Evolutionary conservation across 1,284 basidiomycete genomes (phyloP), one percentile per base, ranked within the genome.

Genomic region (Ustanciosporium gigantosporum): DNA sequence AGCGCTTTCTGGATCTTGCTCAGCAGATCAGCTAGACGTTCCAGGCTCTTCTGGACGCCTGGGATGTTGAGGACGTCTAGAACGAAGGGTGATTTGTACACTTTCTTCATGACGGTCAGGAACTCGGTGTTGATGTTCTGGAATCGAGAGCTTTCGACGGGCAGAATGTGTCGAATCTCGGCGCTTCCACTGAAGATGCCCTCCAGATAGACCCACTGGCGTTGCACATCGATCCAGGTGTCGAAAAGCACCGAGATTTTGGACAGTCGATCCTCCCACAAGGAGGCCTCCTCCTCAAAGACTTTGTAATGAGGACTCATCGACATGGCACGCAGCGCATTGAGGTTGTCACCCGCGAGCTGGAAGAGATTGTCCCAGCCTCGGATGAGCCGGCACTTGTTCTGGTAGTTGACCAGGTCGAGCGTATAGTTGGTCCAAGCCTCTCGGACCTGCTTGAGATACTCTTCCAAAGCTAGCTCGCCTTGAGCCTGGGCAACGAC

Each of bases 101-200:
- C 95, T 79, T 94, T 95, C 82, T 97, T 97, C 93, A 99, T 97
- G 62, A 97, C 90, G 0, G 91, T 87, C 46, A 98, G 82, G 81
- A 99, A 99, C 78, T 99, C 95, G 36, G 91, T 87, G 79, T 98
- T 97, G 84, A 99, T 98, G 80, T 93, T 97, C 78, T 91, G 89
- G 82, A 99, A 99, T 25, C 95, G 89, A 25, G 91, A 87, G 72
- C 87, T 93, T 80, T 99, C 96, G 53, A 96, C 89, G 0, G 96
- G 96, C 6, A 99, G 86, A 16, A 99, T 86, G 79, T 98, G 95
- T 32, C 67, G 66, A 21, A 76, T 76, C 48, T 74, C 79, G 91
- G 97, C 85, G 94, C 91, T 96, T 32, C 93, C 92, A n/a, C 91
- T 91, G 80, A 99, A 99, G 74, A 99, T 97, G 42, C 95, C 95